These are phyloP conservation scores for Hymenoscyphus albidus DNA, from an alignment of 2,329 filamentous ascomycete species.

Conservation along the genomic window DNA sequence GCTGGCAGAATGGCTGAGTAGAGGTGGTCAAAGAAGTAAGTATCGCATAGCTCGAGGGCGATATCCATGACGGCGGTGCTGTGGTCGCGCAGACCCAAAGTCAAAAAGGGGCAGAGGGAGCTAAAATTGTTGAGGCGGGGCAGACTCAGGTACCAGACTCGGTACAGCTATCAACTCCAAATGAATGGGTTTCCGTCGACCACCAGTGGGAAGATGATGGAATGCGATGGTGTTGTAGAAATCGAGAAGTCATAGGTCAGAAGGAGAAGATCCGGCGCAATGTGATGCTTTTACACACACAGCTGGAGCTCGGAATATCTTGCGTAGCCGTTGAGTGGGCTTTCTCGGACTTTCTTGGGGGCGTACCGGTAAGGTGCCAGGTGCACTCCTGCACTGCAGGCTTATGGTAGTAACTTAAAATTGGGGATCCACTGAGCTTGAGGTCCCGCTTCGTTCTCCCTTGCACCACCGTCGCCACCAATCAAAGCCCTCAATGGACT, in stretches of 20 bases:
- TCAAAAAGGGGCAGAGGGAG: neutral
- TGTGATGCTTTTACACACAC: neutral
- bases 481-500: neutral
- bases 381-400: no score
- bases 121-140: neutral
- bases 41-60: slow-evolving; percentile 81
- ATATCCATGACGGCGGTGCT: slow-evolving; percentile 70
- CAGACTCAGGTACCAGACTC: neutral
- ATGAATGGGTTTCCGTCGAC: slow-evolving; percentile 19
- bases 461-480: neutral
- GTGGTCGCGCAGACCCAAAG: slow-evolving; percentile 12
- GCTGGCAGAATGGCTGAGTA: slow-evolving; percentile 71
- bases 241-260: neutral
- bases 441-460: neutral
- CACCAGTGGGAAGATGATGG: neutral
- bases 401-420: neutral
- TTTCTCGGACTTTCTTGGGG: neutral
- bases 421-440: neutral
- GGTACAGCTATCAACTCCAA: slow-evolving; percentile 15
- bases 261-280: neutral
- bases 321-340: no score
- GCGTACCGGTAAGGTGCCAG: no score
- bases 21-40: slow-evolving; percentile 72
- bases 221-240: neutral
- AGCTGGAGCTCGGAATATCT: neutral